Conservation (phyloP, 371 early-diverging fungal species). For the Lichtheimia ornata region DNA sequence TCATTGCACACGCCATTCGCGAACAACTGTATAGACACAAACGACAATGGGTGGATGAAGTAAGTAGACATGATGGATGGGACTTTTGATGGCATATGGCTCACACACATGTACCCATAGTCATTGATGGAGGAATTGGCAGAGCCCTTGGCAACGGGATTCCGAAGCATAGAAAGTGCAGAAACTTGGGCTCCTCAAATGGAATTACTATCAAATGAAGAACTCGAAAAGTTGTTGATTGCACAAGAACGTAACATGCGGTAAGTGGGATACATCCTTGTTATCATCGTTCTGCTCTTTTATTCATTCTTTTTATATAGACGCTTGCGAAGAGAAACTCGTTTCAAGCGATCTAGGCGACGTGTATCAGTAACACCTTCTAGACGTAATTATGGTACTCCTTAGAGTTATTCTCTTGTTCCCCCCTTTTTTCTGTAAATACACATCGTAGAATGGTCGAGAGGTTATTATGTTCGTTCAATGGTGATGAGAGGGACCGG, state of each 20-base stretch:
- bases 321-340: slow-evolving; percentile 26
- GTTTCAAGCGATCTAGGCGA: slow-evolving; percentile 28
- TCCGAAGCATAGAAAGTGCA: slow-evolving; percentile 68
- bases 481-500: too few species aligned
- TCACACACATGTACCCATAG: slow-evolving; percentile 3
- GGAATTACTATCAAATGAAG: slow-evolving; percentile 77
- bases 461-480: too few species aligned
- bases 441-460: too few species aligned
- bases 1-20: slow-evolving; percentile 87
- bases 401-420: slow-evolving; percentile 6
- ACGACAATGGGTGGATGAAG: slow-evolving; percentile 65
- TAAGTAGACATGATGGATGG: slow-evolving; percentile 12
- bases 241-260: slow-evolving; percentile 83
- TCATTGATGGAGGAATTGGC: slow-evolving; percentile 42
- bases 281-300: background rate
- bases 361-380: slow-evolving; percentile 23
- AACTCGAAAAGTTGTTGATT: slow-evolving; percentile 76
- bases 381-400: slow-evolving; percentile 19
- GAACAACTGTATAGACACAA: slow-evolving; percentile 80
- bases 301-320: slow-evolving; percentile 4
- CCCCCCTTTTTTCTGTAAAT: too few species aligned
- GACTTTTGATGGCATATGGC: background rate
- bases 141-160: slow-evolving; percentile 55
- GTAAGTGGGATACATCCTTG: slow-evolving; percentile 12
- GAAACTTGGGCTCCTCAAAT: slow-evolving; percentile 83